Evolutionary conservation across 768 basidiomycete species (phyloP), one percentile per base, ranked within the genome.

Genomic region (Tylopilus subfusipes): DNA sequence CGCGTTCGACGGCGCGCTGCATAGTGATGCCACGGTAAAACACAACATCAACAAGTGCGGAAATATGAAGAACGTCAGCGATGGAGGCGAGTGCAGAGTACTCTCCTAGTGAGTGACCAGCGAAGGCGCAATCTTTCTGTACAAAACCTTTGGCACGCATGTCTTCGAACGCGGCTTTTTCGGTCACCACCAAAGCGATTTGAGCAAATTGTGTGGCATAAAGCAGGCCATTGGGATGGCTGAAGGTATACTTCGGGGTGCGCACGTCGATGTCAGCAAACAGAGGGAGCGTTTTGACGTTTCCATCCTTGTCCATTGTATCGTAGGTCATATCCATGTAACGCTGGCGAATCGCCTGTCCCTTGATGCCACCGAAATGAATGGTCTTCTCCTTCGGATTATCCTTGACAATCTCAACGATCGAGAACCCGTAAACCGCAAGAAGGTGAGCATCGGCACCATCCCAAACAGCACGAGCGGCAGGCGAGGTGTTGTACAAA

Each of bases 281-380:
- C 50, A 99, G 84, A 43, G 96, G 95, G 13, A 97, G 86, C 0
- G 93, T 98, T 80, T 94, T 95, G 71, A 98, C 83, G 65, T 89
- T 86, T 53, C 96, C 96, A 63, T 95, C 93, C 75, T 91, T 93
- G 74, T 97, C 96, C 81, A 92, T 88, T 0, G 93, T 86, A 68
- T 98, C 95, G 76, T 98, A 98, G 5, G 90, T 89, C 90, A 99
- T 97, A 62, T 95, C 94, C 93, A 98, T 98, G 75, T 99, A 99
- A n/a, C 97, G 86, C 64, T 95, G 90, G 27, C 97, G 90, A 59
- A 98, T 98, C 3, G 87, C 95, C 69, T 98, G 96, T 38, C 97
- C 97, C 75, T 98, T 98, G 73, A 98, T 91, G 69, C 97, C 97
- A 78, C 97, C 97, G 61, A 99, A 99, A 73, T 99, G 96, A 62